A percentile compares a stretch with the other conserved stretches of the same genome.
Conservation (phyloP, 2,329 filamentous ascomycete species). For the Talaromyces rugulosus region DNA sequence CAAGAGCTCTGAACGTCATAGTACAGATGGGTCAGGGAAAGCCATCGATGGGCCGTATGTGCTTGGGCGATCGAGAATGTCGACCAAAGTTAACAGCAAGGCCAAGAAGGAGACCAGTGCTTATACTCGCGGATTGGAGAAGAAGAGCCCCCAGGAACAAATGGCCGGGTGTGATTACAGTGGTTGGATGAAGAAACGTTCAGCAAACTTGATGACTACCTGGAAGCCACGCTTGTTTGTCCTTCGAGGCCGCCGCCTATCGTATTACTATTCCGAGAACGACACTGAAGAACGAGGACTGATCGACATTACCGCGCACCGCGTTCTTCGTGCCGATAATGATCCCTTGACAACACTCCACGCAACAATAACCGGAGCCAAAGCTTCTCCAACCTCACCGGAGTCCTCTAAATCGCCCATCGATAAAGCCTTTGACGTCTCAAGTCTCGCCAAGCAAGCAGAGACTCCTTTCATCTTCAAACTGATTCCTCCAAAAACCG, state of each 20-base stretch:
- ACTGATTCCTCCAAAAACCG: slow-evolving; percentile 82
- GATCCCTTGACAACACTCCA: slow-evolving; percentile 87
- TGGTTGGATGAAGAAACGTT: slow-evolving; percentile 99
- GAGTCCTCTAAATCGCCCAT: slow-evolving; percentile 35
- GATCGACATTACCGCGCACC: slow-evolving; percentile 96
- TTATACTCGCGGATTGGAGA: slow-evolving; percentile 79
- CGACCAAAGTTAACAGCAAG: slow-evolving; percentile 52
- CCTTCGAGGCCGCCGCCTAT: slow-evolving; percentile 81
- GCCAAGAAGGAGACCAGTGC: slow-evolving; percentile 93
- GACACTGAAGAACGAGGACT: slow-evolving; percentile 91
- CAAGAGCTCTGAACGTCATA: slow-evolving; percentile 75
- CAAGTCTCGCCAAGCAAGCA: slow-evolving; percentile 26
- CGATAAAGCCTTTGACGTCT: slow-evolving; percentile 26
- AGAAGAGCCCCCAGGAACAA: slow-evolving; percentile 75
- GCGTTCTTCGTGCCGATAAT: slow-evolving; percentile 89
- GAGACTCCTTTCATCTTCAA: slow-evolving; percentile 89
- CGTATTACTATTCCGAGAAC: slow-evolving; percentile 93
- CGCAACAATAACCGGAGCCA: slow-evolving; percentile 86
- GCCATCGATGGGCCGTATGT: slow-evolving; percentile 44
- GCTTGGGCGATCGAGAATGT: slow-evolving; percentile 49
- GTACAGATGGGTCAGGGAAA: slow-evolving; percentile 57
- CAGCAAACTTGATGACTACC: slow-evolving; percentile 89
- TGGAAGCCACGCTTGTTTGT: slow-evolving; percentile 98
- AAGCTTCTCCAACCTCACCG: slow-evolving; percentile 57
- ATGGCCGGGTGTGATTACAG: slow-evolving; percentile 86